Evolutionary conservation across 1,139 yeast species (phyloP), one percentile per base, ranked within the genome.

Genomic region (Entelexis paramagnoliae): DNA sequence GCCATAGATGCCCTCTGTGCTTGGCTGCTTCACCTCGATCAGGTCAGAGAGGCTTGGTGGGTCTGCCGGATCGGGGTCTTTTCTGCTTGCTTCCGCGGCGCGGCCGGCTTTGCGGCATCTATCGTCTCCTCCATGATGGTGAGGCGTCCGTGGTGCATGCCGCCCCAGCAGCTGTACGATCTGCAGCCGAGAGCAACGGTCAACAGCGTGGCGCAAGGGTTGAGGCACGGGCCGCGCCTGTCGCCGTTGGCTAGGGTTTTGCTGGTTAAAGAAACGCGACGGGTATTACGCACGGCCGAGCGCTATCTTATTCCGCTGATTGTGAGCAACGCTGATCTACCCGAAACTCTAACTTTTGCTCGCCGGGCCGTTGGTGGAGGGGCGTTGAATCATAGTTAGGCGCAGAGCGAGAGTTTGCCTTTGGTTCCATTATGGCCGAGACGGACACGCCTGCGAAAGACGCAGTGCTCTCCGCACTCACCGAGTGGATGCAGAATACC

Each of bases 121-220:
- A 3, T 11, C 32, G 32, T 13, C n/a, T 13, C 3, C 32, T 5
- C 32, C 10, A 29, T 9, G 32, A 10, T 29, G 11, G 17, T 32
- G 5, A 32, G 34, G 34, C 19, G 34, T 14, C 8, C 3, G 17
- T 7, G 9, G 16, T 32, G 34, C 34, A 32, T 32, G 17, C 34
- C 34, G 34, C 17, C 34, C 8, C 17, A 32, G 17, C 16, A 14
- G 41, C 41, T 36, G 41, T 20, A n/a, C 6, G 41, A 36, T 39
- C 42, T 39, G 42, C 42, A 39, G 19, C 32, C 42, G 35, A 41
- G 45, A 41, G 45, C 45, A 41, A 41, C 45, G 45, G 45, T 28
- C 9, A 28, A 41, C 45, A 19, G 1, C 34, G 35, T 28, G 26
- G 45, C 16, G 34, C 34, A 17, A 29, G 45, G 45, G 45, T 41